Percentiles rank a stretch among this genome's conserved stretches.
Conservation (phyloP, 495 filamentous ascomycete species). For the Massariosphaeria phaeospora region DNA sequence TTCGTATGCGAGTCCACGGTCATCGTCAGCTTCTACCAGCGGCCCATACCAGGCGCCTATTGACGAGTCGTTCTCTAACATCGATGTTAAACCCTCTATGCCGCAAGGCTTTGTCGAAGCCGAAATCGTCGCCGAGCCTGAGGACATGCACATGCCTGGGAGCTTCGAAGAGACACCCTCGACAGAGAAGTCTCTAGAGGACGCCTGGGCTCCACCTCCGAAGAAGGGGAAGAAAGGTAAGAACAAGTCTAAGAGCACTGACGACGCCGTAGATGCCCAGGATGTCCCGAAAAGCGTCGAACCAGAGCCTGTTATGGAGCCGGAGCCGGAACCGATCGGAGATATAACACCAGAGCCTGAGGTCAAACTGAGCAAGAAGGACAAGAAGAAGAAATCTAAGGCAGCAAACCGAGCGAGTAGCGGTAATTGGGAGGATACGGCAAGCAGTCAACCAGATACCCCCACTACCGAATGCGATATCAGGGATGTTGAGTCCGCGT, state of each 20-base stretch:
- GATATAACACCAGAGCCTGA: constrained; percentile 13
- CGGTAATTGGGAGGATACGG: constrained; percentile 19
- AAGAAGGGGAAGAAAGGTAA: constrained; percentile 28
- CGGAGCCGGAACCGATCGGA: constrained; percentile 4
- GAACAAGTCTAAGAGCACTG: constrained; percentile 25
- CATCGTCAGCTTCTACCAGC: neutral
- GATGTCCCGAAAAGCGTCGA: constrained; percentile 2
- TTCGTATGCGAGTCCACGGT: neutral
- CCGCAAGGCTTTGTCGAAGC: constrained; percentile 9
- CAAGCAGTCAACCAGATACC: constrained; percentile 8
- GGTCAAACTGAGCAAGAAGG: constrained; percentile 26
- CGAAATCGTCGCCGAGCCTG: constrained; percentile 10
- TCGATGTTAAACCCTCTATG: neutral
- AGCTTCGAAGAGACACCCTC: constrained; percentile 4
- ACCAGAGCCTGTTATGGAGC: neutral
- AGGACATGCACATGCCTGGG: constrained; percentile 23
- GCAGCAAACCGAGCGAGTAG: constrained; percentile 11
- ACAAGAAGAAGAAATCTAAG: constrained; percentile 32
- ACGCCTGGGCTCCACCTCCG: constrained; percentile 6
- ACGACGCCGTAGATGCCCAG: neutral
- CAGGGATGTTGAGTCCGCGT: constrained; percentile 17
- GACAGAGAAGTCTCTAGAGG: neutral
- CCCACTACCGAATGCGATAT: constrained; percentile 12
- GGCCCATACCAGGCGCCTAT: constrained; percentile 7
- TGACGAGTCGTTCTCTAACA: constrained; percentile 12